A percentile compares a stretch with the other conserved stretches of the same genome.
phyloP scores from a whole-genome alignment of 352 stramenopile species.

The Globisporangium spiculum region DNA sequence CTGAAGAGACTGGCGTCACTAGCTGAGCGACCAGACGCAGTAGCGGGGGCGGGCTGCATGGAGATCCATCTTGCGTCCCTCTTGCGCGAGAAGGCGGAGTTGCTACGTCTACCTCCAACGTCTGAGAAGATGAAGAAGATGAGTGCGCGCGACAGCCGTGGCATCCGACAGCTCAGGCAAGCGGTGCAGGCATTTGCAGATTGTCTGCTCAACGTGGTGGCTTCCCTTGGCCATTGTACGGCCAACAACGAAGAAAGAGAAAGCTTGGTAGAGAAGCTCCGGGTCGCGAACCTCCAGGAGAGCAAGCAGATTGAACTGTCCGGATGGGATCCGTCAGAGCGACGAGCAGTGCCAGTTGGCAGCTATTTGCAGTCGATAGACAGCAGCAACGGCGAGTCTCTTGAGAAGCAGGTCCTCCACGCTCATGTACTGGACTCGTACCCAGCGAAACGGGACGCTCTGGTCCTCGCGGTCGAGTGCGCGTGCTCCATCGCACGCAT shows the following conservation, averaged over 20 bases:
- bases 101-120: slow-evolving; percentile 13
- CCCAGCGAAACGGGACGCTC: slow-evolving; percentile 36
- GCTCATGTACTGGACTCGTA: slow-evolving; percentile 46
- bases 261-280: slow-evolving; percentile 23
- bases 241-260: slow-evolving; percentile 15
- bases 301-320: slow-evolving; percentile 21
- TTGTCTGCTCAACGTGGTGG: slow-evolving; percentile 24
- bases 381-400: not conserved
- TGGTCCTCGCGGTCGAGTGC: slow-evolving; percentile 44
- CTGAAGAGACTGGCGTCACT: slow-evolving; percentile 38
- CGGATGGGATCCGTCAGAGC: slow-evolving; percentile 37
- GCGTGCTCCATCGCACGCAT: slow-evolving; percentile 37
- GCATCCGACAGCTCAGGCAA: slow-evolving; percentile 30
- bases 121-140: not conserved
- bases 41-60: slow-evolving; percentile 48
- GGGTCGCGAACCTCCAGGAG: slow-evolving; percentile 22
- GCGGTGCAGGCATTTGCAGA: slow-evolving; percentile 27
- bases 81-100: slow-evolving; percentile 30
- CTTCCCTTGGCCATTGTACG: slow-evolving; percentile 15
- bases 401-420: slow-evolving; percentile 25
- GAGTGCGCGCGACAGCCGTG: slow-evolving; percentile 9
- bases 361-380: slow-evolving; percentile 13
- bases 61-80: slow-evolving; percentile 47
- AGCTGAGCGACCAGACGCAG: slow-evolving; percentile 32
- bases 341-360: slow-evolving; percentile 22